Evolutionary conservation across 2,329 filamentous ascomycete species (phyloP).

Genomic region (Colletotrichum scovillei): DNA sequence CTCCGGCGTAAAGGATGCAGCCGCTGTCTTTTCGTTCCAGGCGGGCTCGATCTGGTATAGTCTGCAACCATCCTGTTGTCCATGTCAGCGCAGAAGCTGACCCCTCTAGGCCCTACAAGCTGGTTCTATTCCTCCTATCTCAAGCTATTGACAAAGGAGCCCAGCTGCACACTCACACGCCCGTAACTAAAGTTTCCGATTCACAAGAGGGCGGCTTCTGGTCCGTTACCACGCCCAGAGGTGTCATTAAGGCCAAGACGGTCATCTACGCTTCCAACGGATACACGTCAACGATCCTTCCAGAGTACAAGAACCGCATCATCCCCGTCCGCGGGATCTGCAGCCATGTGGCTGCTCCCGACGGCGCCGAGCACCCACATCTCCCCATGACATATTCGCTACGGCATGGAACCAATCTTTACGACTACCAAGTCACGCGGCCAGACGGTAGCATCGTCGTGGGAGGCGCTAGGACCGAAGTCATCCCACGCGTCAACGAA

Average conservation of each 20-base stretch:
- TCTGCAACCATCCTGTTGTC: not conserved
- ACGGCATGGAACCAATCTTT: constrained; percentile 36
- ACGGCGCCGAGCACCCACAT: constrained; percentile 34
- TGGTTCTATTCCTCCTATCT: constrained; percentile 62
- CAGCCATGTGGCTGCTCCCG: constrained; percentile 42
- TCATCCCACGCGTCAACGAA: constrained; percentile 34
- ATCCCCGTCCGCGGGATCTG: constrained; percentile 68
- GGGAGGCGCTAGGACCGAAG: constrained; percentile 47
- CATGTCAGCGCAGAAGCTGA: not conserved
- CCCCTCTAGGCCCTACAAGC: constrained; percentile 60
- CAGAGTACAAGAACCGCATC: constrained; percentile 69
- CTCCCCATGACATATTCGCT: constrained; percentile 42
- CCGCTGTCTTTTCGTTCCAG: constrained; percentile 45
- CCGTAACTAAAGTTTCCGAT: constrained; percentile 36
- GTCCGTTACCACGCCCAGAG: constrained; percentile 60
- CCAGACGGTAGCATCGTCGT: constrained; percentile 57
- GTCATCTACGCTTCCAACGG: constrained; percentile 76
- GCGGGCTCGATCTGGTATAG: constrained; percentile 52
- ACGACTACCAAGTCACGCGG: constrained; percentile 55
- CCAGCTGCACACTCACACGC: constrained; percentile 35
- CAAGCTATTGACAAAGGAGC: constrained; percentile 49
- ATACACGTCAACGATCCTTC: constrained; percentile 72
- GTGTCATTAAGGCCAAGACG: constrained; percentile 61
- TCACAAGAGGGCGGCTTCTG: constrained; percentile 36
- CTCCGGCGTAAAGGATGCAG: constrained; percentile 50